Conservation (phyloP, 805 yeast genomes). For the Zygotorulaspora sp. region DNA sequence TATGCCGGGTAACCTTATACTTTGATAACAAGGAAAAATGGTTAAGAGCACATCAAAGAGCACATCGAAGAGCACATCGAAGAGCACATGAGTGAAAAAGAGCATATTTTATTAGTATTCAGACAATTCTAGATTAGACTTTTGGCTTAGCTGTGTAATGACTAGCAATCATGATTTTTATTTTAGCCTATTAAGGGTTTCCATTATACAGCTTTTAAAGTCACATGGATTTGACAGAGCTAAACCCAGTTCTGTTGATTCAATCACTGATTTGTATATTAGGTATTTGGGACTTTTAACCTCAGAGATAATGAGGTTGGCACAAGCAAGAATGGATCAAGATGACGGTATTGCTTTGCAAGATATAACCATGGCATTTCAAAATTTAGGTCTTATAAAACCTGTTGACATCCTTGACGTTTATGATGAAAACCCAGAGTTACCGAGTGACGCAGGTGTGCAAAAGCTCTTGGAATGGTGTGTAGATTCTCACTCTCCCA, state of each 20-base stretch:
- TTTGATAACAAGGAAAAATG: conserved; percentile 1
- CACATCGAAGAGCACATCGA: background rate
- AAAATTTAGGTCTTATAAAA: conserved; percentile 55
- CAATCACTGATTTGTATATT: conserved; percentile 70
- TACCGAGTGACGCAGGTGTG: conserved; percentile 45
- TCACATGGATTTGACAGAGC: conserved; percentile 82
- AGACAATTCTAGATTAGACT: background rate
- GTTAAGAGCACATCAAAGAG: background rate
- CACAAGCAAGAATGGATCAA: conserved; percentile 45
- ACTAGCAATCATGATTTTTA: conserved; percentile 39
- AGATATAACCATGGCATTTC: conserved; percentile 70
- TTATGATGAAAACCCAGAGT: conserved; percentile 43
- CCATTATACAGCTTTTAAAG: conserved; percentile 55
- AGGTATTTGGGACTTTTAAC: conserved; percentile 56
- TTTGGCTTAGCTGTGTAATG: conserved; percentile 8
- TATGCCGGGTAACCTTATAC: too few relatives aligned
- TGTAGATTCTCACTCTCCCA: conserved; percentile 40
- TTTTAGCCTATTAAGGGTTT: conserved; percentile 44
- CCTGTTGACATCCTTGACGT: conserved; percentile 55
- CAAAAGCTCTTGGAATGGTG: conserved; percentile 55
- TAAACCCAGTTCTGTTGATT: conserved; percentile 64
- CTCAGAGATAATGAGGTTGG: conserved; percentile 45
- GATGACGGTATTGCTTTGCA: conserved; percentile 46
- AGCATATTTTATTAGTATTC: background rate
- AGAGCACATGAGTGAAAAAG: too few relatives aligned